phyloP scores from a whole-genome alignment of 805 yeast genomes.

The Saturnispora gosingensis region DNA sequence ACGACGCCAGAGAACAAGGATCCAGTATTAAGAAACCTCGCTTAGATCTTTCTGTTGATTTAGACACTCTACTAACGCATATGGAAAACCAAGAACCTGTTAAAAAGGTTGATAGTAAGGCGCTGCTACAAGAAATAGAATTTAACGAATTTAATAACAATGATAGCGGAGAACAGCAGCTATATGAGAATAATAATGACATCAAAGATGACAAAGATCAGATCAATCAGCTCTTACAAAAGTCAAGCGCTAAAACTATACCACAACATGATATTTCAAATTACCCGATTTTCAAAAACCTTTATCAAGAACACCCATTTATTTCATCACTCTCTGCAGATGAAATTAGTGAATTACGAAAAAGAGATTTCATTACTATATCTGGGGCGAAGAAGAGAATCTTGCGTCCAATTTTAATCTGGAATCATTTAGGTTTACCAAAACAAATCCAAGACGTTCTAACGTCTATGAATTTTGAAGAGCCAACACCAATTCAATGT shows the following conservation, averaged over 20 bases:
- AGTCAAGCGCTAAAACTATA: slow-evolving; percentile 41
- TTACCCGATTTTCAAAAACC: slow-evolving; percentile 47
- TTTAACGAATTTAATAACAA: slow-evolving; percentile 3
- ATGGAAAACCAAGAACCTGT: slow-evolving; percentile 5
- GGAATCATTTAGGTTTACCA: slow-evolving; percentile 80
- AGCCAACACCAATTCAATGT: slow-evolving; percentile 83
- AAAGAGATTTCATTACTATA: slow-evolving; percentile 58
- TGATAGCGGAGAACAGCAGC: background rate
- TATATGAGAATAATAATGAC: slow-evolving; percentile 19
- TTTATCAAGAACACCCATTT: slow-evolving; percentile 56
- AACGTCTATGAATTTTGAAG: slow-evolving; percentile 39
- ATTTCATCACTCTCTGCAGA: slow-evolving; percentile 37
- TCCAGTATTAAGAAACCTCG: background rate
- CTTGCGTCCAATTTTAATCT: slow-evolving; percentile 52
- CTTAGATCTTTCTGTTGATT: slow-evolving; percentile 2
- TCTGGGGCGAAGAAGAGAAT: slow-evolving; percentile 45
- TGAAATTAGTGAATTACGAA: slow-evolving; percentile 48
- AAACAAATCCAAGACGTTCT: slow-evolving; percentile 45
- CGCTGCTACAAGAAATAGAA: background rate
- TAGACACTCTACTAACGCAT: slow-evolving; percentile 10
- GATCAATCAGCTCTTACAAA: slow-evolving; percentile 30
- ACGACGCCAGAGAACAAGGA: background rate
- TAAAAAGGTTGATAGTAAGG: background rate
- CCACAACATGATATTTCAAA: slow-evolving; percentile 37
- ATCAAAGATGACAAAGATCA: slow-evolving; percentile 29